Conservation (phyloP, 768 basidiomycete genomes). For the Royoungia palumana region DNA sequence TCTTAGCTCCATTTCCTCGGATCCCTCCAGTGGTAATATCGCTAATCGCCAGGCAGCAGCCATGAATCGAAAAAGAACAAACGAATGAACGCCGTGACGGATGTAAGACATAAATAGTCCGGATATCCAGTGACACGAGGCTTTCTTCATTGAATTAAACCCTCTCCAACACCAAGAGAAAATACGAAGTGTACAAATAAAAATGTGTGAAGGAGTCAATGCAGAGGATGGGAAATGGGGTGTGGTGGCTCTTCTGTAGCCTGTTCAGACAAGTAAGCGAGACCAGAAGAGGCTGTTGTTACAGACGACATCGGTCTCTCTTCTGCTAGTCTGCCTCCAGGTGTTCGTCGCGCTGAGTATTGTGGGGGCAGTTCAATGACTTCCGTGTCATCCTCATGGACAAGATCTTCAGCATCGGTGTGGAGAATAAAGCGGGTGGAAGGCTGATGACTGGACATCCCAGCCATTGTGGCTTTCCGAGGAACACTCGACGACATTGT, state of each 20-base stretch:
- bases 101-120: conserved; percentile 7
- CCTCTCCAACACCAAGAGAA: neutral
- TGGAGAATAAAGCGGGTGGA: conserved; percentile 62
- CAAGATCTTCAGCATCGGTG: conserved; percentile 61
- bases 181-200: neutral
- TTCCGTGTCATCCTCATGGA: conserved; percentile 44
- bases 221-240: conserved; percentile 2
- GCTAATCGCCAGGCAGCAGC: neutral
- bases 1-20: neutral
- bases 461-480: conserved; percentile 57
- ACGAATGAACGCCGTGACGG: conserved; percentile 2
- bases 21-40: neutral
- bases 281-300: neutral
- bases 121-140: neutral
- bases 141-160: neutral
- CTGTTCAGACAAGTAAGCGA: conserved; percentile 10
- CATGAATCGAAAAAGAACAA: conserved; percentile 4
- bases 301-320: conserved; percentile 14
- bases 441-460: conserved; percentile 35
- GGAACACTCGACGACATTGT: conserved; percentile 39
- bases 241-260: conserved; percentile 2
- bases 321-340: conserved; percentile 1
- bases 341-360: conserved; percentile 52
- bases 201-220: conserved; percentile 5
- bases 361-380: conserved; percentile 75